These are phyloP conservation scores for Sisymbrium irio DNA, from an alignment of 345 rosid genomes.

Conservation along the genomic window DNA sequence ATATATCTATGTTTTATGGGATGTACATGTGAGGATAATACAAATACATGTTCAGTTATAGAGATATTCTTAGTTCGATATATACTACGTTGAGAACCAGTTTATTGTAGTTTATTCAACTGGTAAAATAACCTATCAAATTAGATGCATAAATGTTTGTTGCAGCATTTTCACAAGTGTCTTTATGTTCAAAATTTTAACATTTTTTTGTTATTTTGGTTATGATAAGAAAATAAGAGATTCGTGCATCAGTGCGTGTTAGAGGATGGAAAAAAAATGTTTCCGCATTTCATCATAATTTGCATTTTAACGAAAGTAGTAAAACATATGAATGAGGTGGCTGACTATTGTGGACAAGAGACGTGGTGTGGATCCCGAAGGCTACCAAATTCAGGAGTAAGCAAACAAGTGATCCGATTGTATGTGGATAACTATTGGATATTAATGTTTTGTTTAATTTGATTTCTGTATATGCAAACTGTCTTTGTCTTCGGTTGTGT, in stretches of 20 bases:
- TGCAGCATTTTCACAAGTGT: not conserved
- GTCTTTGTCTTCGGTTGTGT: constrained; percentile 15
- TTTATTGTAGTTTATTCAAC: not conserved
- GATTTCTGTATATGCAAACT: not conserved
- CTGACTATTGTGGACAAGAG: constrained; percentile 26
- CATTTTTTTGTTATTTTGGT: not conserved
- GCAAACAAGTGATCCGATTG: constrained; percentile 17
- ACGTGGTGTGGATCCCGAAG: constrained; percentile 38
- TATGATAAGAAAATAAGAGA: not conserved
- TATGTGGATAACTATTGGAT: constrained; percentile 33
- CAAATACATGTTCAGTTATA: not conserved
- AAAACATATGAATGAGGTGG: not conserved
- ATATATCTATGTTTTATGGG: not conserved
- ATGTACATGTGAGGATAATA: not conserved
- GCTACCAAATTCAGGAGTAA: constrained; percentile 14
- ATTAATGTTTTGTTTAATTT: constrained; percentile 3
- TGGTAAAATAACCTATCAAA: not conserved
- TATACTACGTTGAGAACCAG: not conserved
- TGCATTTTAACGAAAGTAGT: not conserved
- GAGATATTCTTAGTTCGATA: not conserved
- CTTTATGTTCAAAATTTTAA: not conserved
- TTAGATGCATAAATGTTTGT: not conserved
- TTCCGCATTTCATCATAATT: not conserved
- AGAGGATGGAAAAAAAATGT: not conserved
- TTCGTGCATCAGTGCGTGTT: not conserved